phyloP scores from a whole-genome alignment of 257 asterid species.

The Nicotiana tomentosiformis region DNA sequence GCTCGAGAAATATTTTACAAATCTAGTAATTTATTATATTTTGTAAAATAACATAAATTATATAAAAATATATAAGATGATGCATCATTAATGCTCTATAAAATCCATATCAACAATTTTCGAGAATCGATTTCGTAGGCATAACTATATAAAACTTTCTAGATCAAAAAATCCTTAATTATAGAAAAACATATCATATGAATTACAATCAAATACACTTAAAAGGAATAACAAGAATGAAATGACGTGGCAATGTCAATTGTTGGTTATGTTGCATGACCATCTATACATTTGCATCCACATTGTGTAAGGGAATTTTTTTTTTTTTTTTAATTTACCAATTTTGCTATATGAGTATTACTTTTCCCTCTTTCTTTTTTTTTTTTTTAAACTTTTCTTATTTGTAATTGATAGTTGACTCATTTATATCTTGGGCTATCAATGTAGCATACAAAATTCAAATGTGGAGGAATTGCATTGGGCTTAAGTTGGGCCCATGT shows the following conservation, averaged over 20 bases:
- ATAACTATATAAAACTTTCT: not conserved
- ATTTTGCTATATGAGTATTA: no score
- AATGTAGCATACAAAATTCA: slow-evolving; percentile 59
- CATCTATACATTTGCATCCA: no score
- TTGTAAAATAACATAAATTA: not conserved
- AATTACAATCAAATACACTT: no score
- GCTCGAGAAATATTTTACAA: not conserved
- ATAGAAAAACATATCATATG: not conserved
- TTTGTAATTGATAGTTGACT: not conserved
- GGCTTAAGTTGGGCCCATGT: slow-evolving; percentile 93
- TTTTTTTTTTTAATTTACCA: no score
- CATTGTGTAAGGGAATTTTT: no score
- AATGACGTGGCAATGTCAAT: no score
- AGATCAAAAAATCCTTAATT: not conserved
- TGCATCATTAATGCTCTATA: not conserved
- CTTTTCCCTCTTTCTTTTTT: not conserved
- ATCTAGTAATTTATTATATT: not conserved
- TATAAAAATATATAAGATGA: not conserved
- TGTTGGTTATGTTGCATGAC: no score
- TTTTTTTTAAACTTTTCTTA: not conserved
- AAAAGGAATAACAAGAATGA: no score
- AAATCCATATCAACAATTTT: not conserved
- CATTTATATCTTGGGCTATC: not conserved
- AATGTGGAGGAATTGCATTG: slow-evolving; percentile 76
- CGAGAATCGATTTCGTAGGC: not conserved